A percentile compares a stretch with the other conserved stretches of the same genome.
phyloP scores from a whole-genome alignment of 192 early-diverging fungal species.

The Linderina pennispora region DNA sequence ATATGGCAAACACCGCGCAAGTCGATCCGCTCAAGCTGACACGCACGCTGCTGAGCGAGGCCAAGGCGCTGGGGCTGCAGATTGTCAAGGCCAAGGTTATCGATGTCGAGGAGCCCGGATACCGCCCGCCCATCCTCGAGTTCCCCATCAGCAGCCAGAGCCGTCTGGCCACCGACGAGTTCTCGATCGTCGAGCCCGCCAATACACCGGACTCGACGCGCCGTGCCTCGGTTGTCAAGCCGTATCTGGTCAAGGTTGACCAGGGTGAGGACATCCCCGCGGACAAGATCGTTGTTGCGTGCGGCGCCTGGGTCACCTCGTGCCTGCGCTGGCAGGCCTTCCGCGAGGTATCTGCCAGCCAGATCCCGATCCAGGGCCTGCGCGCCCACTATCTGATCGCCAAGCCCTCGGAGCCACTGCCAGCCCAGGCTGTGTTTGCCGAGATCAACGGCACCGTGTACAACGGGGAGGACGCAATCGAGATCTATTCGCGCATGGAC shows the following conservation, averaged over 20 bases:
- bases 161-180: not conserved
- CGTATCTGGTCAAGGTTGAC: conserved; percentile 30
- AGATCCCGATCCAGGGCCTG: conserved; percentile 44
- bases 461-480: conserved; percentile 44
- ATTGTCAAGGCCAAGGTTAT: conserved; percentile 33
- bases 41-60: conserved; percentile 30
- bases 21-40: conserved; percentile 43
- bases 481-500: conserved; percentile 43
- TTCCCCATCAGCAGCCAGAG: conserved; percentile 9
- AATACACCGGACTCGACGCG: too few species aligned
- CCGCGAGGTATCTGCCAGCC: conserved; percentile 43
- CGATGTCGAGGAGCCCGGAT: conserved; percentile 30
- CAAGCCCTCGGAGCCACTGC: conserved; percentile 23
- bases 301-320: conserved; percentile 41
- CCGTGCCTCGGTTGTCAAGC: conserved; percentile 8
- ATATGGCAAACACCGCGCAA: conserved; percentile 30
- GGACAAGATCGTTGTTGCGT: conserved; percentile 43
- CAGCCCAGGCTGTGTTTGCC: conserved; percentile 43
- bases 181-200: conserved; percentile 1
- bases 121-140: conserved; percentile 36
- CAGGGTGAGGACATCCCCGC: conserved; percentile 32
- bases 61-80: conserved; percentile 29
- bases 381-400: conserved; percentile 42
- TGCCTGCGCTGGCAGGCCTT: conserved; percentile 45
- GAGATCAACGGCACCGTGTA: conserved; percentile 49